These are phyloP conservation scores for Dactylorhiza incarnata DNA, from an alignment of 106 monocot genomes.

Conservation along the genomic window DNA sequence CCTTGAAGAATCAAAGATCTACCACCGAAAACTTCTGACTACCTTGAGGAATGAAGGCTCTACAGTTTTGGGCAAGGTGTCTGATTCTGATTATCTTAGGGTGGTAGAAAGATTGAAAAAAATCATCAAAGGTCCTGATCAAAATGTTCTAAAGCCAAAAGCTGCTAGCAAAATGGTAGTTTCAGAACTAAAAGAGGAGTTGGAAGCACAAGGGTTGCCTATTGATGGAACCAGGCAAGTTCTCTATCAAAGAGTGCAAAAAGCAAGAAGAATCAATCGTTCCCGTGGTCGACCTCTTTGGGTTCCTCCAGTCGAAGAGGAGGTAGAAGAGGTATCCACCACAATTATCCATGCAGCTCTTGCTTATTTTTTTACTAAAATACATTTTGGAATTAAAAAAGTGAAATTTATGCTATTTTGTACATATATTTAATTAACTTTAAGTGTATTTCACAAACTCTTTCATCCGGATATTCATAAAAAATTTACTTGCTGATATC, in stretches of 20 bases:
- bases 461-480: background rate
- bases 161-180: conserved; percentile 99
- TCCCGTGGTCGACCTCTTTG: conserved; percentile 94
- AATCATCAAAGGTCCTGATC: conserved; percentile 67
- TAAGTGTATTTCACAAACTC: background rate
- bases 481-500: conserved; percentile 6
- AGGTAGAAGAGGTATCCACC: conserved; percentile 79
- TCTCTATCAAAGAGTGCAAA: conserved; percentile 93
- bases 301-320: conserved; percentile 93
- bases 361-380: background rate
- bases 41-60: conserved; percentile 71
- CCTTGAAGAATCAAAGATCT: conserved; percentile 74
- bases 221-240: conserved; percentile 93
- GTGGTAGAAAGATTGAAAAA: conserved; percentile 72
- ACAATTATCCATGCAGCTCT: background rate
- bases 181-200: conserved; percentile 82
- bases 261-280: conserved; percentile 95
- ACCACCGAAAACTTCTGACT: conserved; percentile 75
- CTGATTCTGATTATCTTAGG: conserved; percentile 59
- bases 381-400: background rate
- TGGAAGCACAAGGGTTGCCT: conserved; percentile 93
- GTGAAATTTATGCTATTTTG: conserved; percentile 1
- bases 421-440: background rate
- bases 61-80: conserved; percentile 56
- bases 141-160: conserved; percentile 77